Base-by-base conservation (phyloP, 805 yeast genomes). In the Barnettozyma wickerhamii region DNA sequence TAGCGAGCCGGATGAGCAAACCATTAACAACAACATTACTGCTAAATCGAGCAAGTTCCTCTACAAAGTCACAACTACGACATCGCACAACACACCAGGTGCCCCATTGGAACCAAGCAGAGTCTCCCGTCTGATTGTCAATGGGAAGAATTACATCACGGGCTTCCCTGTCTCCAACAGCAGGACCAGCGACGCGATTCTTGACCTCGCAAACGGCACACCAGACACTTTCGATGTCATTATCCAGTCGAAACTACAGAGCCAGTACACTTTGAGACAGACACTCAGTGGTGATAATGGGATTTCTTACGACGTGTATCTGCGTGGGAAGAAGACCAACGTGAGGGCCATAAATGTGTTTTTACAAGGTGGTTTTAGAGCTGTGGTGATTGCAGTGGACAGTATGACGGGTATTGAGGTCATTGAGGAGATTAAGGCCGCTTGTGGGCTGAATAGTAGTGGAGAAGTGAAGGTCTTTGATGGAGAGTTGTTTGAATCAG, bases 211-310 rank as follows among this genome's bases (percentile, higher is more conserved):
- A 13, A 32, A 29, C 10, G 29, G 30, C 10, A 30, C 34, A 5
- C 33, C 36, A 19, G 43, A 41, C 6, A 24, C 44, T 1, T 23
- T 41, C 7, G 44, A 41, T 20, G 3, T 30, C 10, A 21, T 41
- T 13, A 20, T 81, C 2, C 65, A 65, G 15, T 70, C 71, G 28
- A 81, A 83, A 51, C 59, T 86, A 39, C 82, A 78, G 53, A 75
- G 84, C 47, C 56, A 81, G 36, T 85, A 95, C 95, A 62, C 68
- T 0, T 69, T 75, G 33, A 65, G 84, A 45, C 95, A 86, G 57
- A 66, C 74, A 10, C 71, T 84, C 41, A 74, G 75, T 50, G 91
- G 90, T 2, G 89, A 83, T 44, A 81, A 82, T 6, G 95, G 95
- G 0, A 71, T 72, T 38, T 74, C 75, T 7, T 82, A 80, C 53